Base-by-base conservation (phyloP, 2,329 filamentous ascomycete species). In the Fusarium irregulare region DNA sequence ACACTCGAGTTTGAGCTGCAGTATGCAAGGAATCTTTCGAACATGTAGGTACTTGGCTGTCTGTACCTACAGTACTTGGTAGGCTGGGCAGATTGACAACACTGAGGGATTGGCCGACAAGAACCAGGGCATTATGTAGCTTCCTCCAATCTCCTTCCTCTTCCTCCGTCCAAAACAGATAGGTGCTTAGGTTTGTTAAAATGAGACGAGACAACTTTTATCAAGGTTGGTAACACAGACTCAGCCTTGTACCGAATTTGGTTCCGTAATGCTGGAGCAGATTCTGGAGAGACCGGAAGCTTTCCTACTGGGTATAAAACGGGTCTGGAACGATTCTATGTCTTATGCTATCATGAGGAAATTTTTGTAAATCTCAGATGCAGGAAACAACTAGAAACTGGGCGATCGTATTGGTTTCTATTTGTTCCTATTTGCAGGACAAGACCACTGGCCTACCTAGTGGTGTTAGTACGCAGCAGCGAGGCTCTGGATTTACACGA, bases 11-110 rank as follows among this genome's bases (percentile, higher is more conserved):
- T 56, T 44, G 44, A 66, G 61, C 58, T 73, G 69, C 68, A 69
- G 66, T 56, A 74, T 74, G 71, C 71, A 75, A 70, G 73, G 62
- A 73, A 75, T 69, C 40, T 32, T 51, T 51, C 40, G 64, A 51
- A 67, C 8, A 47, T 64, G 61, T 37, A 37, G 34, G 34, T 46
- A 27, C 30, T 56, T 48, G 11, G 23, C 47, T 47, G 53, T 65
- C 47, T 47, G 54, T 65, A 60, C 61, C 37, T 60, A 46, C n/a
- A 46, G n/a, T n/a, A 20, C 25, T 28, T 37, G 23, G 44, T 28
- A 64, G 40, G 64, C 60, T 61, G 34, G 34, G 34, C 34, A 51
- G 53, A 54, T 64, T 27, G 58, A 59, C 40, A 41, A 58, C 40
- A 57, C 64, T 56, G 53, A 56, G 56, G 60, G 55, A 73, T 70